Evolutionary conservation across 106 monocot species (phyloP).

Genomic region (Acorus calamus): DNA sequence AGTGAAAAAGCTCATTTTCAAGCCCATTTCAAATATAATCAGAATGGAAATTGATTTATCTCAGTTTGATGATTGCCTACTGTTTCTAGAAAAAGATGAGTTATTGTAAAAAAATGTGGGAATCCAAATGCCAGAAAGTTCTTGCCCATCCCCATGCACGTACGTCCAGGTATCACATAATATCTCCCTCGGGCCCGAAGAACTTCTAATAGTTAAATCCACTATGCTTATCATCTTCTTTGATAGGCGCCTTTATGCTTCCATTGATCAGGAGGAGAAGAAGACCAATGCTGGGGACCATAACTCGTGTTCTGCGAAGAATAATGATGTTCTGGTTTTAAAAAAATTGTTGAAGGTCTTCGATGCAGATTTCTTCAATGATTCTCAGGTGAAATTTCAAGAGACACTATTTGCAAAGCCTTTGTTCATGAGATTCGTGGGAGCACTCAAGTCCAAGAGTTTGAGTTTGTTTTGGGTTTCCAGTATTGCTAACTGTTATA

Average conservation of each 20-base stretch:
- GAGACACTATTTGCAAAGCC: neutral
- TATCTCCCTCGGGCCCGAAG: slow-evolving; percentile 34
- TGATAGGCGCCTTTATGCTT: too few species aligned
- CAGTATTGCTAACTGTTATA: neutral
- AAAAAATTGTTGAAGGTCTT: slow-evolving; percentile 42
- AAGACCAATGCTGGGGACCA: slow-evolving; percentile 8
- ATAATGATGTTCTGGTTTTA: slow-evolving; percentile 18
- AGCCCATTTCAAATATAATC: too few species aligned
- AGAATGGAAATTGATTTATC: too few species aligned
- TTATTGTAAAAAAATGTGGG: slow-evolving; percentile 19
- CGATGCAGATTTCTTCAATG: slow-evolving; percentile 69
- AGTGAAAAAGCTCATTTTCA: too few species aligned
- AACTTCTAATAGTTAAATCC: neutral
- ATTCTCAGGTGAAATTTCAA: slow-evolving; percentile 40
- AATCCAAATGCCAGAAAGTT: slow-evolving; percentile 19
- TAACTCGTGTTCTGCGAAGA: slow-evolving; percentile 10
- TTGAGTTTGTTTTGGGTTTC: neutral
- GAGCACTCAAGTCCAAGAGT: neutral
- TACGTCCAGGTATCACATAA: slow-evolving; percentile 49
- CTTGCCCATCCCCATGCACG: slow-evolving; percentile 19
- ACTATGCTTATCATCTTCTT: too few species aligned
- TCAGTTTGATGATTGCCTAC: too few species aligned
- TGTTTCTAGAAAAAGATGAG: slow-evolving; percentile 7
- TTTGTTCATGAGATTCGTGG: neutral
- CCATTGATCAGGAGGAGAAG: slow-evolving; percentile 24